These are phyloP conservation scores for Platanus orientalis DNA, from an alignment of 164 flowering plant species.

Conservation along the genomic window DNA sequence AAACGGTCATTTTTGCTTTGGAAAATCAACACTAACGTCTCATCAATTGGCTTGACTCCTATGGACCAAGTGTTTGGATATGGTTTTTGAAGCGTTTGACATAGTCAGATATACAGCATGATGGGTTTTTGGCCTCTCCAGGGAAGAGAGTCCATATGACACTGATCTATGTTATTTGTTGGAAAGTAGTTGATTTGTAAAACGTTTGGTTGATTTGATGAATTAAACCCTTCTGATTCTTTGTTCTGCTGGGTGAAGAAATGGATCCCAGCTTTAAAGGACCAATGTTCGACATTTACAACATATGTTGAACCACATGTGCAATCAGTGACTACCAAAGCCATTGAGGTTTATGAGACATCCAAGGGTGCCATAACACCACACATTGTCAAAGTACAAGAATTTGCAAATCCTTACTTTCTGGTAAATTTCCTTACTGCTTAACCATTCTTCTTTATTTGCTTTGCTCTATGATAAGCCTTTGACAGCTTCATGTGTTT, in stretches of 20 bases:
- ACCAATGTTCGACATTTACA: slow-evolving; percentile 49
- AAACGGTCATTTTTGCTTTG: too few species aligned
- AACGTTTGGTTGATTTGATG: neutral
- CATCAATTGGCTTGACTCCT: too few species aligned
- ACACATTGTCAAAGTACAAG: slow-evolving; percentile 54
- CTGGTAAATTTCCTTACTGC: slow-evolving; percentile 43
- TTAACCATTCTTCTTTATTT: neutral
- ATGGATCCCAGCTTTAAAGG: slow-evolving; percentile 70
- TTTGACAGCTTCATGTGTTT: slow-evolving; percentile 6
- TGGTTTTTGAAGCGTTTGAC: too few species aligned
- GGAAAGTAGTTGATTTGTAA: too few species aligned
- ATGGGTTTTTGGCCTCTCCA: too few species aligned
- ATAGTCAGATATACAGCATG: too few species aligned
- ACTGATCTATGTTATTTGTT: too few species aligned
- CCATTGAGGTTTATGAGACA: slow-evolving; percentile 56
- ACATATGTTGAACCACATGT: slow-evolving; percentile 63
- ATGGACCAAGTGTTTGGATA: too few species aligned
- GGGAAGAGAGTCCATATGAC: too few species aligned
- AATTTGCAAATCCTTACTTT: slow-evolving; percentile 64
- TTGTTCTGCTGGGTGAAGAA: slow-evolving; percentile 39
- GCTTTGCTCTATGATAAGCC: neutral
- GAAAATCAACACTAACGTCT: too few species aligned
- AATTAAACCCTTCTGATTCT: neutral
- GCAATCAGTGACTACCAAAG: slow-evolving; percentile 36
- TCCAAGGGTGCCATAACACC: slow-evolving; percentile 60